phyloP scores from a whole-genome alignment of 305 asterid species.

The Caryopteris hybrid region DNA sequence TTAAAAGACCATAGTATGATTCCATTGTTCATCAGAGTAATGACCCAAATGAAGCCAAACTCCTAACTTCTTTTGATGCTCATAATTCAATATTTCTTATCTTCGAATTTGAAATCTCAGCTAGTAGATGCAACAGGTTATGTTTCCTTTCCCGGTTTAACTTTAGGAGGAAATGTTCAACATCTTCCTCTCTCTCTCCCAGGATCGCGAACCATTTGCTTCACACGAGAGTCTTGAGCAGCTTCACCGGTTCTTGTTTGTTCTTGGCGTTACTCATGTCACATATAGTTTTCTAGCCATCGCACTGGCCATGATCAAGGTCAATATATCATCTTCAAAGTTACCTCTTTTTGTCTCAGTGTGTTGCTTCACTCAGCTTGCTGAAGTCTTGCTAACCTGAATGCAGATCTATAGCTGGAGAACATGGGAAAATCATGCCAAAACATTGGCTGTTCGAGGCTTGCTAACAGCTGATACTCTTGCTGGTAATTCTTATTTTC shows the following conservation, averaged over 20 bases:
- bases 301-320: constrained; percentile 87
- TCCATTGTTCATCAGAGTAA: constrained; percentile 3
- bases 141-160: not conserved
- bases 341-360: constrained; percentile 4
- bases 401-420: constrained; percentile 89
- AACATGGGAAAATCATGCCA: constrained; percentile 82
- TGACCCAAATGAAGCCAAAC: not conserved
- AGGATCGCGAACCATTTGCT: constrained; percentile 81
- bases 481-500: constrained; percentile 27
- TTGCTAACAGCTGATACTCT: constrained; percentile 37
- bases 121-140: not conserved
- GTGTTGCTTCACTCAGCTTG: not conserved
- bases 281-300: constrained; percentile 70
- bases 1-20: not conserved
- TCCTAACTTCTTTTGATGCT: not conserved
- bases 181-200: constrained; percentile 9
- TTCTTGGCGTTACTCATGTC: constrained; percentile 77
- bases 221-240: constrained; percentile 91
- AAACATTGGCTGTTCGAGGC: constrained; percentile 68
- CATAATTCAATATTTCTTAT: not conserved
- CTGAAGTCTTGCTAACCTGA: constrained; percentile 3
- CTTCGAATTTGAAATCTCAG: not conserved
- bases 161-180: not conserved
- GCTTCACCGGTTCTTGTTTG: constrained; percentile 88
- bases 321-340: constrained; percentile 20